Evolutionary conservation across 768 basidiomycete genomes (phyloP), one percentile per base, ranked within the genome.

Genomic region (Suillus cothurnatus): DNA sequence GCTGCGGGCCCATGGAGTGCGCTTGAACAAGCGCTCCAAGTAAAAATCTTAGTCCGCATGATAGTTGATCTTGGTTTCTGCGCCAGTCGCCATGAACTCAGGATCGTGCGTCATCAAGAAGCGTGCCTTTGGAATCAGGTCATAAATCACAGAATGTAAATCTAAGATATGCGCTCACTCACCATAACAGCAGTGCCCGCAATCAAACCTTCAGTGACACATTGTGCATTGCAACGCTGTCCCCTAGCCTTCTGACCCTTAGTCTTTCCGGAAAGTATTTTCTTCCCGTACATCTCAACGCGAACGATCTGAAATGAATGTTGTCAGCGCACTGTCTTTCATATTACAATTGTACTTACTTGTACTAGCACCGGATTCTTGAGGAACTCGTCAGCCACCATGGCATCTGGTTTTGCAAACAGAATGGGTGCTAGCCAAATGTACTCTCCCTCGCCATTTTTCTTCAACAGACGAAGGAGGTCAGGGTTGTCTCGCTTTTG

Each of bases 311-410:
- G 19, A 2, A 9, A 11, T 15, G 45, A 45, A 61, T 15, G 19
- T 28, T 61, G 45, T 41, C 39, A 23, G 26, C 8, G 3, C 39
- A 61, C 31, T 31, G 8, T 26, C 39, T 8, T 26, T 34, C 3
- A 2, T 41, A 60, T 60, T n/a, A 26, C 14, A 45, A n/a, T 3
- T 31, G 61, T 47, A 61, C 60, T 61, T 61, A 61, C 28, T 41
- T 32, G 2, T 4, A 61, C 21, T 1, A 61, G 36, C 1, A 45
- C 41, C 0, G 28, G 61, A 50, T 23, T 61, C 28, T 61, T 61
- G 19, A 52, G 41, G 7, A 61, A 61, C 28, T 61, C 17, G 0
- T 45, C 28, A 1, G 61, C 38, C 7, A 32, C 9, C 61, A 61
- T 61, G 4, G 14, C 23, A 4, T 61, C 31, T 2, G 36, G 61